Percentiles rank a stretch among this genome's conserved stretches.
These are phyloP conservation scores for Umbelopsis sp. DNA, from an alignment of 371 early-diverging fungal species.

Conservation along the genomic window DNA sequence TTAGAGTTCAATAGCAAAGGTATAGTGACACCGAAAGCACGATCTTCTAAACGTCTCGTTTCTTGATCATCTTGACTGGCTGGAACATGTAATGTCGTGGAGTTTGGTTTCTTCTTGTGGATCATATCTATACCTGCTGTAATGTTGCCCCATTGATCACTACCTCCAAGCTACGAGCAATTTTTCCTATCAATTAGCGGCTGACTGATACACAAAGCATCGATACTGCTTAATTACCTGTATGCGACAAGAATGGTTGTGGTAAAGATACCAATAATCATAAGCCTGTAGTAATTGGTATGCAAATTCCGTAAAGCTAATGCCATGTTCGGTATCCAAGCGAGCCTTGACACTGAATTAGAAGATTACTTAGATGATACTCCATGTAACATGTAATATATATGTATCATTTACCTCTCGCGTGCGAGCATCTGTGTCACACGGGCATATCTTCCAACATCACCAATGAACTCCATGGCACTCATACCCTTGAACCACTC, in stretches of 20 bases:
- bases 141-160: conserved; percentile 98
- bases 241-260: conserved; percentile 65
- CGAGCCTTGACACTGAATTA: conserved; percentile 69
- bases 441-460: conserved; percentile 79
- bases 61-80: conserved; percentile 14
- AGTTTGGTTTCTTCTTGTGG: conserved; percentile 51
- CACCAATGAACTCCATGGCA: conserved; percentile 79
- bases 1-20: conserved; percentile 86
- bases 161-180: conserved; percentile 82
- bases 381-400: neutral
- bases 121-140: conserved; percentile 93
- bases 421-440: conserved; percentile 86
- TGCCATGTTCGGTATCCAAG: conserved; percentile 81
- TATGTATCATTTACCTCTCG: conserved; percentile 64
- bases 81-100: neutral
- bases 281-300: conserved; percentile 96
- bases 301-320: conserved; percentile 95
- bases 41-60: conserved; percentile 31
- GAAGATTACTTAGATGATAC: neutral
- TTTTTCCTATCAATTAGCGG: neutral
- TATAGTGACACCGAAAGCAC: conserved; percentile 84
- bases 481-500: conserved; percentile 81
- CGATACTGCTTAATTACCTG: conserved; percentile 51
- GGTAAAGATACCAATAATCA: conserved; percentile 87
- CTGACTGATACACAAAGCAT: too few relatives aligned